Evolutionary conservation across 1,284 basidiomycete species (phyloP), one percentile per base, ranked within the genome.

Genomic region (Puccinia hordei): DNA sequence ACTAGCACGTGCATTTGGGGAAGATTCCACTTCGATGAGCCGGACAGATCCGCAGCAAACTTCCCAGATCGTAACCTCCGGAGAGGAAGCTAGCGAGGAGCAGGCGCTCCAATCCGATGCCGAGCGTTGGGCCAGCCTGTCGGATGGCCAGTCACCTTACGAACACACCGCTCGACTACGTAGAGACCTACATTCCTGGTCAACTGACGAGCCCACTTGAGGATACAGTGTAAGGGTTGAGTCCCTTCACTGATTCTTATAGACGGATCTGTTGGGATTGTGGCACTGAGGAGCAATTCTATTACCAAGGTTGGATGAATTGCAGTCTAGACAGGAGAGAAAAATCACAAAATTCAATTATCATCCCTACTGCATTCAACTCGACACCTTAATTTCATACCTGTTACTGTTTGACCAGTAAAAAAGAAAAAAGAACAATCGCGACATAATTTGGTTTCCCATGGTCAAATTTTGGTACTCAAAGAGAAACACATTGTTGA

Each of bases 121-220:
- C 19, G 30, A 33, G 22, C 53, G 51, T 35, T 74, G 72, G 72
- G 72, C 72, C 57, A 61, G 55, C 24, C 57, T 74, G 24, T 24
- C 51, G 9, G 72, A 74, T 41, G 38, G 55, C 17, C 72, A 74
- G 35, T 33, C 72, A 9, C 72, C 72, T 61, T 74, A 74, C 55
- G 55, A 41, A n/a, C 72, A 61, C 38, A 61, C 51, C 15, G 51
- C 53, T 19, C 33, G 33, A 17, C 24, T 74, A 44, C 72, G 72
- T n/a, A 8, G 55, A 59, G 72, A 74, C 38, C 30, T 74, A 30
- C 55, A 74, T 51, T 57, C 72, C 49, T 74, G 72, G 72, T 44
- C 55, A 9, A 55, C 13, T 55, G 69, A 72, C 1, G 69, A 72
- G 46, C 46, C 30, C 15, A 33, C 49, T 30, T 51, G 22, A 51